These are phyloP conservation scores for Sphaerulina populicola DNA, from an alignment of 2,329 filamentous ascomycete species.

Conservation along the genomic window DNA sequence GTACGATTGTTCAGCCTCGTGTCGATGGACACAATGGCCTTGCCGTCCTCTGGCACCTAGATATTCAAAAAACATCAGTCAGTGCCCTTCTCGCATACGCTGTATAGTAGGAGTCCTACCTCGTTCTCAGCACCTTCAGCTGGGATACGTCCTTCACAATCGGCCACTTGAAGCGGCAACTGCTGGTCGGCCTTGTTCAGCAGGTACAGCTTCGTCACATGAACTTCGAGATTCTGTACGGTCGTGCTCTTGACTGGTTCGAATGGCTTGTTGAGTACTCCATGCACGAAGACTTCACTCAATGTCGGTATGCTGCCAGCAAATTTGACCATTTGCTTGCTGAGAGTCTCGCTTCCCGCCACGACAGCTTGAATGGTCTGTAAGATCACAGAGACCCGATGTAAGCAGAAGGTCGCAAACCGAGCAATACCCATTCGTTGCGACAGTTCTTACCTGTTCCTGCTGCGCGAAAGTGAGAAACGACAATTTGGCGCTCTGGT, in stretches of 20 bases:
- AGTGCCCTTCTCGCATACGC: no score
- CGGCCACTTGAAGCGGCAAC: slow-evolving; percentile 52
- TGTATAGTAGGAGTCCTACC: not conserved
- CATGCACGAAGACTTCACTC: slow-evolving; percentile 72
- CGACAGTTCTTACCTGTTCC: slow-evolving; percentile 37
- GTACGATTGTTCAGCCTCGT: slow-evolving; percentile 86
- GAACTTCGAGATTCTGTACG: slow-evolving; percentile 73
- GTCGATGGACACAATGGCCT: slow-evolving; percentile 68
- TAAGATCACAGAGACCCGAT: not conserved
- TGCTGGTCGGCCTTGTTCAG: slow-evolving; percentile 56
- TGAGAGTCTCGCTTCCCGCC: slow-evolving; percentile 39
- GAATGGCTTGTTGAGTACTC: slow-evolving; percentile 67
- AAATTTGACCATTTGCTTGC: slow-evolving; percentile 93
- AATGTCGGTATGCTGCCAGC: slow-evolving; percentile 66
- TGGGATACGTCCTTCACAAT: slow-evolving; percentile 45
- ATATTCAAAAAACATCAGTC: no score
- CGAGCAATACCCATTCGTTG: not conserved
- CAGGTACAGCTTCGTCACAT: slow-evolving; percentile 76
- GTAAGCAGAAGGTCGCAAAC: no score
- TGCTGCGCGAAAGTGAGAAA: slow-evolving; percentile 77
- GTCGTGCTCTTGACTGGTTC: slow-evolving; percentile 83
- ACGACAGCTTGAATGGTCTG: slow-evolving; percentile 75
- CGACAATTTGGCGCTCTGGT: slow-evolving; percentile 82
- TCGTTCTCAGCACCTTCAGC: slow-evolving; percentile 42
- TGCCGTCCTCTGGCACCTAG: slow-evolving; percentile 38